A percentile compares a stretch with the other conserved stretches of the same genome.
Conservation (phyloP, 2,329 filamentous ascomycete genomes). For the Colletotrichum lini region DNA sequence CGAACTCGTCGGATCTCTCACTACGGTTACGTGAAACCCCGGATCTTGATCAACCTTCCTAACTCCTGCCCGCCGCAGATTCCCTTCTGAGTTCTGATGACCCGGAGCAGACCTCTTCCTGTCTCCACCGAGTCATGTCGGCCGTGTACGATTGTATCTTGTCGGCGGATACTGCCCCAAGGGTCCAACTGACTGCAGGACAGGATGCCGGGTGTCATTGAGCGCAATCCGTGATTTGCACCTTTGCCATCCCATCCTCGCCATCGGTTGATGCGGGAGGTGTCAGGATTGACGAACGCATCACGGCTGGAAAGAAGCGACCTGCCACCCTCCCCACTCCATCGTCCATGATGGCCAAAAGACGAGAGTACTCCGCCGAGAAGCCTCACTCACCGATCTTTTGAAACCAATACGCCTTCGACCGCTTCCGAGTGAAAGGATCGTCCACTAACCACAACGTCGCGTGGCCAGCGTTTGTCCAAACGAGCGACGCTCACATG, state of each 20-base stretch:
- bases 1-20: background rate
- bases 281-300: conserved; percentile 3
- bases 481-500: conserved; percentile 9
- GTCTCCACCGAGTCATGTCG: conserved; percentile 33
- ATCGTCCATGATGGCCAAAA: conserved; percentile 1
- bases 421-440: conserved; percentile 15
- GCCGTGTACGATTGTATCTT: conserved; percentile 1
- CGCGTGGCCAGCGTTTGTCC: conserved; percentile 14
- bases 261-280: background rate
- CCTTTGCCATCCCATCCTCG: conserved; percentile 11
- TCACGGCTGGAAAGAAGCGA: background rate
- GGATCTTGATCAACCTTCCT: conserved; percentile 31
- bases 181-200: background rate
- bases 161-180: conserved; percentile 1
- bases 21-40: conserved; percentile 36
- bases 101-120: conserved; percentile 18
- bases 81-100: conserved; percentile 19
- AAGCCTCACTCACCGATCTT: background rate
- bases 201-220: conserved; percentile 3
- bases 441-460: background rate
- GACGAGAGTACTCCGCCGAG: background rate
- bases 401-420: conserved; percentile 1
- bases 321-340: background rate
- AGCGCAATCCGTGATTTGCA: background rate
- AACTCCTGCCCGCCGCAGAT: conserved; percentile 5